Conservation (phyloP, 306 rosid species). For the Fragaria nilgerrensis region DNA sequence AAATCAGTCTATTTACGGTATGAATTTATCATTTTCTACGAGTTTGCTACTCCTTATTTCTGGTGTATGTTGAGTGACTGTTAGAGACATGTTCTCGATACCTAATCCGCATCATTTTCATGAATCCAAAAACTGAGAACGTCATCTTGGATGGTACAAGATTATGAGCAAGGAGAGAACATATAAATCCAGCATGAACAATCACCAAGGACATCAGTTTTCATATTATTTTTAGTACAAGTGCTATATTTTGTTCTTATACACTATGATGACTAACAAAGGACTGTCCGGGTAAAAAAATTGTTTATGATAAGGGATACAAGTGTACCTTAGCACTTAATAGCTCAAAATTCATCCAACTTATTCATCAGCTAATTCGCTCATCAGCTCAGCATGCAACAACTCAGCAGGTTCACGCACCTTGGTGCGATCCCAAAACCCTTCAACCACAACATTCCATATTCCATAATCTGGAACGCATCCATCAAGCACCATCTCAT, state of each 20-base stretch:
- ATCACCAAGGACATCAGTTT: background rate
- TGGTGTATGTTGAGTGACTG: too few relatives aligned
- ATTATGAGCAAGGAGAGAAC: background rate
- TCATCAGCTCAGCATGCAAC: conserved; percentile 48
- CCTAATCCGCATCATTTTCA: too few relatives aligned
- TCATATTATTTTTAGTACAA: background rate
- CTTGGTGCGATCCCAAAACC: conserved; percentile 68
- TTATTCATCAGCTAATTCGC: conserved; percentile 6
- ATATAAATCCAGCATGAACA: background rate
- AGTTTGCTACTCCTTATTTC: too few relatives aligned
- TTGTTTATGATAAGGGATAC: background rate
- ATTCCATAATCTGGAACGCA: conserved; percentile 61
- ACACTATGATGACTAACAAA: too few relatives aligned
- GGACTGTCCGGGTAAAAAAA: background rate
- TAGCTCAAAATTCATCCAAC: background rate
- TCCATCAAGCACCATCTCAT: conserved; percentile 79
- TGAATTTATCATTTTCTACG: too few relatives aligned
- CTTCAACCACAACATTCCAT: conserved; percentile 60
- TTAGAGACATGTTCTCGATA: too few relatives aligned
- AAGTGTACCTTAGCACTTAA: background rate
- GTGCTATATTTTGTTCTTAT: background rate
- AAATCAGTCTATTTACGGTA: too few relatives aligned
- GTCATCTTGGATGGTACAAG: background rate
- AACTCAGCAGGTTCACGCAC: conserved; percentile 61
- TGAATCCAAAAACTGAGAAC: background rate